phyloP scores from a whole-genome alignment of 2,329 filamentous ascomycete species.

The Diaporthe citri region DNA sequence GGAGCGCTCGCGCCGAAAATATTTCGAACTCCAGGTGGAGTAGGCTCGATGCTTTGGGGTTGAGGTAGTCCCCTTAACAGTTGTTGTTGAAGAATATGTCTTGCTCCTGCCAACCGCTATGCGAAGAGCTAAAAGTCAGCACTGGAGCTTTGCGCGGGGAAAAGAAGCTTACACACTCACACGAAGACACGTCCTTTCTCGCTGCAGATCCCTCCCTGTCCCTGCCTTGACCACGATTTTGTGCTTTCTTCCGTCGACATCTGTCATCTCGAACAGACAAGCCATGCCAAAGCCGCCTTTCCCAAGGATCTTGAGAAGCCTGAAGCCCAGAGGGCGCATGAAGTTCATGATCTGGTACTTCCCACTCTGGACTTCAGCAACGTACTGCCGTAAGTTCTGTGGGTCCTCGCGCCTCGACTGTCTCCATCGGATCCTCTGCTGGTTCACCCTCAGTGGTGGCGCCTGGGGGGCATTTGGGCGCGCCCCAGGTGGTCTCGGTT shows the following conservation, averaged over 20 bases:
- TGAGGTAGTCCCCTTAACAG: neutral
- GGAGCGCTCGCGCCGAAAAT: neutral
- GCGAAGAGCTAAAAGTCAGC: neutral
- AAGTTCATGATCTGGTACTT: neutral
- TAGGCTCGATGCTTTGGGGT: conserved; percentile 4
- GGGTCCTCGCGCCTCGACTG: neutral
- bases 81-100: conserved; percentile 25
- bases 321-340: conserved; percentile 25
- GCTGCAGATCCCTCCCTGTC: neutral
- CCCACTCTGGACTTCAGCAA: neutral
- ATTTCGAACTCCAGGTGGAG: neutral
- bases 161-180: neutral
- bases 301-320: conserved; percentile 17
- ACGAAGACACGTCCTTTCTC: neutral
- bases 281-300: conserved; percentile 25
- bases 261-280: conserved; percentile 29
- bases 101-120: conserved; percentile 15
- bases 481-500: neutral
- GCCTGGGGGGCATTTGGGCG: neutral
- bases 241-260: neutral
- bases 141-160: neutral
- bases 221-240: conserved; percentile 26
- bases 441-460: neutral
- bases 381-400: neutral
- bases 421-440: neutral